Percentiles rank a stretch among this genome's conserved stretches.
Conservation (phyloP, 495 filamentous ascomycete species). For the Ramalina intermedia region DNA sequence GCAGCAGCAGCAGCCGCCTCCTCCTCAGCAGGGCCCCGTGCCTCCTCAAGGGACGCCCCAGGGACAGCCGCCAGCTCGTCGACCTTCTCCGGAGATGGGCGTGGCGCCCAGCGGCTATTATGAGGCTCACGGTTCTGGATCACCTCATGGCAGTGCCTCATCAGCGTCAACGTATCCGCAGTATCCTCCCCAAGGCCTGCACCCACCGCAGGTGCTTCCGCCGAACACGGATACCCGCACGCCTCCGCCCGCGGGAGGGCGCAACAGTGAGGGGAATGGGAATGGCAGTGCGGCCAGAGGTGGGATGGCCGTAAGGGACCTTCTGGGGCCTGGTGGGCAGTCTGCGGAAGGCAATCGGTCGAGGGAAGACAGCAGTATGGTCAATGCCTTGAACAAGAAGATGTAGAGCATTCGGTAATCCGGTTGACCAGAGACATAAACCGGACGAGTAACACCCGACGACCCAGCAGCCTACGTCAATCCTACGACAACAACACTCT, state of each 20-base stretch:
- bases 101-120: conserved; percentile 22
- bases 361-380: conserved; percentile 41
- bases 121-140: conserved; percentile 34
- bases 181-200: conserved; percentile 16
- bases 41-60: conserved; percentile 3
- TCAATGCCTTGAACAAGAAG: conserved; percentile 36
- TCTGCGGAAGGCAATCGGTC: conserved; percentile 30
- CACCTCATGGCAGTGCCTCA: conserved; percentile 35
- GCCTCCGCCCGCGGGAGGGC: conserved; percentile 24
- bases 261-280: conserved; percentile 18
- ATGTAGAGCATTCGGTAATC: not conserved
- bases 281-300: conserved; percentile 22
- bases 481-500: not conserved
- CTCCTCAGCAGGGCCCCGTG: conserved; percentile 9
- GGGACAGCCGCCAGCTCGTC: conserved; percentile 29
- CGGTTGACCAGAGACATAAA: not conserved
- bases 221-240: conserved; percentile 6
- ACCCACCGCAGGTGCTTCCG: conserved; percentile 20
- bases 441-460: too few species aligned
- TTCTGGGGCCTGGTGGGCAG: conserved; percentile 30
- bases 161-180: conserved; percentile 24
- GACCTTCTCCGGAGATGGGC: conserved; percentile 33
- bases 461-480: too few species aligned
- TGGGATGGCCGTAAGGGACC: conserved; percentile 39
- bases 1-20: conserved; percentile 12